Evolutionary conservation across 129 eudicot species (phyloP).

Genomic region (Kitagawia praeruptora): DNA sequence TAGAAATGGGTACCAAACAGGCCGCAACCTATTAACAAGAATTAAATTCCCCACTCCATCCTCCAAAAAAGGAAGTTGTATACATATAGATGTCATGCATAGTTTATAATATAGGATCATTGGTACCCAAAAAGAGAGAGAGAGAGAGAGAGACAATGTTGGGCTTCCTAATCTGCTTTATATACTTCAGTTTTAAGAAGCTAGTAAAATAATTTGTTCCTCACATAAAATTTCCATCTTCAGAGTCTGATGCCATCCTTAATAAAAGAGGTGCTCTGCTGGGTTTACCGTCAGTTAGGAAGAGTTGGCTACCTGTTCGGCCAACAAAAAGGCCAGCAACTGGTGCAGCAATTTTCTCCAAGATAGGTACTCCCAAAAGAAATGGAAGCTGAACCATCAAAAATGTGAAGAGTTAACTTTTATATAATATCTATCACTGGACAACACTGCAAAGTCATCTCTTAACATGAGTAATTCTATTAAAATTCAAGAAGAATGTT

Average conservation of each 20-base stretch:
- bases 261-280: constrained; percentile 73
- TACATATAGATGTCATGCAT: not conserved
- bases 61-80: not conserved
- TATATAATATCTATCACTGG: not conserved
- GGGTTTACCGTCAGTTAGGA: constrained; percentile 84
- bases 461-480: not conserved
- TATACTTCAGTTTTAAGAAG: not conserved
- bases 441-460: not conserved
- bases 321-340: constrained; percentile 82
- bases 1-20: not conserved
- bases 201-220: constrained; percentile 8
- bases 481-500: not conserved
- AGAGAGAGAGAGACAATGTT: not conserved
- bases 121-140: not conserved
- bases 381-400: constrained; percentile 73
- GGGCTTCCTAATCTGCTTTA: not conserved
- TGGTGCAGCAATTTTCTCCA: constrained; percentile 92
- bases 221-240: constrained; percentile 84
- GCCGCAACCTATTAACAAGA: not conserved
- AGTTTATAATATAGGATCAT: not conserved
- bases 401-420: constrained; percentile 26
- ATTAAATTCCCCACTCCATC: not conserved
- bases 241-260: constrained; percentile 81
- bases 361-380: constrained; percentile 76
- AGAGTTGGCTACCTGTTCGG: constrained; percentile 84